These are phyloP conservation scores for Multifurca ochricompacta DNA, from an alignment of 768 basidiomycete species.

Conservation along the genomic window DNA sequence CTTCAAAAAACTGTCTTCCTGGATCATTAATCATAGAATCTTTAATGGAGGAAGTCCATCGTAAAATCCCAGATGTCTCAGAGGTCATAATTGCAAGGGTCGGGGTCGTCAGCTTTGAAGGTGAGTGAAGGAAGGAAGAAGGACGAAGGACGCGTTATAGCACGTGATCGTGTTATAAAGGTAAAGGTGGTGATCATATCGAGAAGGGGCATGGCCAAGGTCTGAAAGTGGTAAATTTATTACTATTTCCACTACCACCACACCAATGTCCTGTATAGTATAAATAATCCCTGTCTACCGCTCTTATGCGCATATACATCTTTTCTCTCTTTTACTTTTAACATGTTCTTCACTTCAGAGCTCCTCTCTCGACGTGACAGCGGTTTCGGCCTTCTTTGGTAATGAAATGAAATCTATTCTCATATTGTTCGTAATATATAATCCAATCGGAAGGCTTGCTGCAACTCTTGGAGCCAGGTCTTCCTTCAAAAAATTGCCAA, in stretches of 20 bases:
- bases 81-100: conserved; percentile 10
- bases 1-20: conserved; percentile 60
- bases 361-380: conserved; percentile 74
- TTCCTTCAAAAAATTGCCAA: conserved; percentile 76
- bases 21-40: conserved; percentile 65
- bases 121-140: no score
- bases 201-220: not conserved
- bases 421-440: not conserved
- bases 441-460: conserved; percentile 55
- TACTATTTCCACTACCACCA: no score
- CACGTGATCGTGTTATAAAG: conserved; percentile 19
- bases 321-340: not conserved
- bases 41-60: conserved; percentile 64
- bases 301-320: not conserved
- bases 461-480: conserved; percentile 86
- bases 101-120: not conserved
- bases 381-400: conserved; percentile 88
- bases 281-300: no score
- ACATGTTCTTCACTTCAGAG: conserved; percentile 85
- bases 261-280: no score
- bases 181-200: no score
- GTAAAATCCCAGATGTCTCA: conserved; percentile 40
- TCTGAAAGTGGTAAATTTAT: not conserved
- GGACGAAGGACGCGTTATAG: conserved; percentile 4
- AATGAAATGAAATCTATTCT: conserved; percentile 6